phyloP scores from a whole-genome alignment of 1,139 yeast species.

The Candida buenavistaensis region DNA sequence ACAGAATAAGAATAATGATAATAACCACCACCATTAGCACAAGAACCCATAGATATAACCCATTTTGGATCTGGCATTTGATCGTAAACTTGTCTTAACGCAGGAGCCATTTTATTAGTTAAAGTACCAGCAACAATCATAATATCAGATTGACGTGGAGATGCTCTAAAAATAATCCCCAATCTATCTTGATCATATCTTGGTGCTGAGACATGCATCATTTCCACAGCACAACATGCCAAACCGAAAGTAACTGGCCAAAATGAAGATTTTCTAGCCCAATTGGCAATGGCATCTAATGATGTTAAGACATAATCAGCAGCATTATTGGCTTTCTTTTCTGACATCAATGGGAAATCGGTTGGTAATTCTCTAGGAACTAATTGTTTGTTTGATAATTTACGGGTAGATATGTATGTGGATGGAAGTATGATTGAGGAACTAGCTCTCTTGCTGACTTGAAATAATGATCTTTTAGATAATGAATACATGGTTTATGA shows the following conservation, averaged over 20 bases:
- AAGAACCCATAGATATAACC: slow-evolving; percentile 93
- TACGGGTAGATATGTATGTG: slow-evolving; percentile 19
- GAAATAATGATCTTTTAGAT: slow-evolving; percentile 21
- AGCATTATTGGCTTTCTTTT: slow-evolving; percentile 48
- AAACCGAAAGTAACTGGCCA: slow-evolving; percentile 95
- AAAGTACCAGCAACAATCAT: slow-evolving; percentile 94
- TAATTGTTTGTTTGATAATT: slow-evolving; percentile 43
- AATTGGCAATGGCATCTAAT: slow-evolving; percentile 78
- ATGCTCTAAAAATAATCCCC: slow-evolving; percentile 92
- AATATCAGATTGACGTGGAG: slow-evolving; percentile 91
- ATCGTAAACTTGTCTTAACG: slow-evolving; percentile 88
- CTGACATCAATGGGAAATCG: slow-evolving; percentile 47
- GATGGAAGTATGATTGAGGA: slow-evolving; percentile 4
- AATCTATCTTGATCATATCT: slow-evolving; percentile 91
- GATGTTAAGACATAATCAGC: slow-evolving; percentile 86
- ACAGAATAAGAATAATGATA: slow-evolving; percentile 89
- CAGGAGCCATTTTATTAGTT: slow-evolving; percentile 93
- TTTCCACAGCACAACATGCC: slow-evolving; percentile 93
- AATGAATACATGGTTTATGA: slow-evolving; percentile 26
- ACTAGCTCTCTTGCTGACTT: slow-evolving; percentile 9
- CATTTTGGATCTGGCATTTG: slow-evolving; percentile 93
- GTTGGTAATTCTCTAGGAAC: slow-evolving; percentile 46
- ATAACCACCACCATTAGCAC: slow-evolving; percentile 95
- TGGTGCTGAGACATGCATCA: slow-evolving; percentile 94
- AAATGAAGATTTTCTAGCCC: slow-evolving; percentile 91